Evolutionary conservation across 2,329 filamentous ascomycete species (phyloP).

Genomic region (Aphanocladium album): DNA sequence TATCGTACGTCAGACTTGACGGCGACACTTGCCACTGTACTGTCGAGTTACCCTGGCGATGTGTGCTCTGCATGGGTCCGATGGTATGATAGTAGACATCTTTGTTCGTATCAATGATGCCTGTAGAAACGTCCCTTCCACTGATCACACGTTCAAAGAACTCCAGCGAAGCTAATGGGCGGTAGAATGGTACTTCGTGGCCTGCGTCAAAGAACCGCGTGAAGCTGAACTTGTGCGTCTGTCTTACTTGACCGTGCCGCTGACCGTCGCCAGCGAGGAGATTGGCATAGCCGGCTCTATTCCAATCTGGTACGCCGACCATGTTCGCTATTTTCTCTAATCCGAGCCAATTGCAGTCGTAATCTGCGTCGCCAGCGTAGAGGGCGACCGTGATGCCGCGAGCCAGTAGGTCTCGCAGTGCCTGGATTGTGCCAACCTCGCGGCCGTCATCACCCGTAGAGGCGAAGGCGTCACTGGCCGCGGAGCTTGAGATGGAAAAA

Average conservation of each 20-base stretch:
- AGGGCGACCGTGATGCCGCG: conserved; percentile 60
- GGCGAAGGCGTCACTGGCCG: not conserved
- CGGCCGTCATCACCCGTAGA: not conserved
- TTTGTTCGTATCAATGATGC: not conserved
- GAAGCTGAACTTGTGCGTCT: conserved; percentile 65
- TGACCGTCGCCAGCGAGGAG: conserved; percentile 59
- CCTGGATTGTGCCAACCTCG: conserved; percentile 29
- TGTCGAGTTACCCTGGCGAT: not conserved
- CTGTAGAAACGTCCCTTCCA: not conserved
- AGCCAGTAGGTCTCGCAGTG: conserved; percentile 51
- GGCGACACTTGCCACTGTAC: not conserved
- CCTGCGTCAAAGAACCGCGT: conserved; percentile 57
- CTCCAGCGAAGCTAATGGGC: conserved; percentile 32
- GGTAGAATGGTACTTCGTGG: conserved; percentile 52
- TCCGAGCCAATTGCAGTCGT: conserved; percentile 57
- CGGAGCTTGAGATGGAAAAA: not conserved
- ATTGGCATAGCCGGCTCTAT: conserved; percentile 59
- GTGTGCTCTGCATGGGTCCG: not conserved
- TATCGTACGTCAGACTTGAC: not conserved
- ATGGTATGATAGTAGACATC: not conserved
- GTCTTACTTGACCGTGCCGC: conserved; percentile 62
- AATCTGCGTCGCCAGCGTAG: conserved; percentile 59
- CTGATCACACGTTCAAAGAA: not conserved
- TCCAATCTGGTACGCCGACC: conserved; percentile 41
- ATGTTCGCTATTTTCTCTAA: conserved; percentile 62